Evolutionary conservation across 202 grass and related monocot species (phyloP), one percentile per base, ranked within the genome.

Genomic region (Musa balbisiana): DNA sequence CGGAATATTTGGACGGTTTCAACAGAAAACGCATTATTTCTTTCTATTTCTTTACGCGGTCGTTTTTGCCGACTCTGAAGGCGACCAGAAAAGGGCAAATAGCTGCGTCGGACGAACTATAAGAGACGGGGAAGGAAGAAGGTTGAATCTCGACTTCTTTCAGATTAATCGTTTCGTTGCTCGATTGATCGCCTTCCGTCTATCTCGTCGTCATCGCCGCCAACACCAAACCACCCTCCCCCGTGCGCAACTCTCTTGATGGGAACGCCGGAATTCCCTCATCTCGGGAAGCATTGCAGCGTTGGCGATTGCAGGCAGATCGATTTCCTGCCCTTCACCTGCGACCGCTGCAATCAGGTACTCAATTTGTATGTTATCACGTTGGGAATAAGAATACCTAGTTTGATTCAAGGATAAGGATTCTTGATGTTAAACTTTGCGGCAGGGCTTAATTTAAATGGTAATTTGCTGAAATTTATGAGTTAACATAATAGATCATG

Each of bases 341-440:
- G 95, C 87, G 91, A 99, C 82, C 79, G 95, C 26, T 99, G 91
- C 89, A 77, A 83, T 72, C 62, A 88, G 82, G 95, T 99, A 81
- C 43, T 50, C n/a, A 20, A 33, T 43, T 33, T n/a, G 33, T 43
- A 43, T 6, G 4, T 6, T 43, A 43, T 43, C 33, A 6, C 33
- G 4, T 43, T 43, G 33, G 17, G 3, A n/a, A 8, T 6, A n/a
- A 21, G 14, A 60, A 60, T 60, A 60, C 16, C 56, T 60, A 17
- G 56, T 20, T 60, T 60, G 2, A n/a, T 20, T n/a, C 9, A 1
- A 3, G n/a, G 13, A 20, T 60, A 9, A 9, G 8, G 17, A 19
- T 60, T 60, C 17, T 60, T 16, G 56, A 8, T 58, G 55, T 58
- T 4, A 58, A 58, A 58, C 17, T 16, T 58, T 58, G 1, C 14